Evolutionary conservation across 169 alveolate genomes (phyloP), one percentile per base, ranked within the genome.

Genomic region (Plasmodium malariae): DNA sequence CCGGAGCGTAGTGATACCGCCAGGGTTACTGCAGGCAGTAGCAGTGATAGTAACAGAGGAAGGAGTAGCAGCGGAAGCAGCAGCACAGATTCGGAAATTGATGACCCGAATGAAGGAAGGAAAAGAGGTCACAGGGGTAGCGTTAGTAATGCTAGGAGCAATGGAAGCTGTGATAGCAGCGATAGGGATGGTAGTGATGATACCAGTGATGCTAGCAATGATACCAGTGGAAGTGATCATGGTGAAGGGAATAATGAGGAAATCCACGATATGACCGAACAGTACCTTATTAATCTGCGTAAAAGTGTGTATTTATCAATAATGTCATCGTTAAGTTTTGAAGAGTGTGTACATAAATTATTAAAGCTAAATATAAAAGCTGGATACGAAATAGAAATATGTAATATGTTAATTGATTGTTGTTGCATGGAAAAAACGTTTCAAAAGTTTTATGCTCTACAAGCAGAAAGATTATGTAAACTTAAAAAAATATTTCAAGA

Each of bases 351-450:
- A 6, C 99, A 98, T 95, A 99, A 98, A 93, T 93, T 99, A 51
- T 91, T 99, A 72, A 99, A 98, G 92, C 95, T 98, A 89, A 97
- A 98, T 92, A 96, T 98, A 3, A 92, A 96, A 51, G 97, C 93
- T 78, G 99, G 99, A 1, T 95, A 95, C 70, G 99, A 98, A 93
- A 91, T 88, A 43, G 99, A 98, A 92, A 96, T 98, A 49, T 98
- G 99, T 57, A 96, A 96, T 55, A 98, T 99, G 99, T 94, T 99
- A 57, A 93, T 98, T 30, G 99, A 99, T 92, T 98, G 99, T 88
- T 98, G 99, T 78, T 97, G 99, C 88, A 98, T 98, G 98, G 99
- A 98, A 94, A 93, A 99, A 91, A 98, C 99, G 28, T 99, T 97
- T 94, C 97, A 98, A 78, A 96, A 97, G 85, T 98, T 98, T 93